Evolutionary conservation across 805 yeast genomes (phyloP).

Genomic region (Saccharomycopsis schoenii): DNA sequence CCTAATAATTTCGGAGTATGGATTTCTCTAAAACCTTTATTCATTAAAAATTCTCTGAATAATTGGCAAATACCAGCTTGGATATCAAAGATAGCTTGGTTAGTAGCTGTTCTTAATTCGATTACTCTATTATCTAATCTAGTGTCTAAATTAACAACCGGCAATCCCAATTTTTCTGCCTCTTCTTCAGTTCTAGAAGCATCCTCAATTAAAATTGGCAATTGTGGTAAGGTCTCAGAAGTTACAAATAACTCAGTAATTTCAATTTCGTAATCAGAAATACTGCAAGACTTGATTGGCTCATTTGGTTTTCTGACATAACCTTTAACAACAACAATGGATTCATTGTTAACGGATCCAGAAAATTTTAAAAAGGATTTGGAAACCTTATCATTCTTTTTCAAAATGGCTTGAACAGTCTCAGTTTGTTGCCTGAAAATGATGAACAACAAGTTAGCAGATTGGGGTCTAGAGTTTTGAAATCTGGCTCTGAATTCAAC

Average conservation of each 20-base stretch:
- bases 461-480: slow-evolving; percentile 89
- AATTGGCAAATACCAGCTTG: slow-evolving; percentile 81
- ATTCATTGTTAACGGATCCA: slow-evolving; percentile 73
- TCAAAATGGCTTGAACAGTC: slow-evolving; percentile 75
- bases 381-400: slow-evolving; percentile 67
- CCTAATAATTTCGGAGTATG: slow-evolving; percentile 95
- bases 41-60: slow-evolving; percentile 77
- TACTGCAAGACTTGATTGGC: slow-evolving; percentile 80
- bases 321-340: slow-evolving; percentile 89
- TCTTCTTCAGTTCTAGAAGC: slow-evolving; percentile 92
- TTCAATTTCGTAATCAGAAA: slow-evolving; percentile 81
- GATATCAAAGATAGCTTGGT: slow-evolving; percentile 93
- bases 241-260: slow-evolving; percentile 65
- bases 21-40: slow-evolving; percentile 70
- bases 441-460: slow-evolving; percentile 86
- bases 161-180: slow-evolving; percentile 84
- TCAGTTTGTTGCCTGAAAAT: slow-evolving; percentile 85
- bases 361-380: slow-evolving; percentile 98
- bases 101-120: slow-evolving; percentile 92
- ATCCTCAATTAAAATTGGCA: slow-evolving; percentile 93
- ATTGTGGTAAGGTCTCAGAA: slow-evolving; percentile 81
- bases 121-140: slow-evolving; percentile 91
- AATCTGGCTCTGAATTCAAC: slow-evolving; percentile 89
- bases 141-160: slow-evolving; percentile 93
- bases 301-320: slow-evolving; percentile 74